Conservation (phyloP, 2,329 filamentous ascomycete species). For the Alternaria arborescens region DNA sequence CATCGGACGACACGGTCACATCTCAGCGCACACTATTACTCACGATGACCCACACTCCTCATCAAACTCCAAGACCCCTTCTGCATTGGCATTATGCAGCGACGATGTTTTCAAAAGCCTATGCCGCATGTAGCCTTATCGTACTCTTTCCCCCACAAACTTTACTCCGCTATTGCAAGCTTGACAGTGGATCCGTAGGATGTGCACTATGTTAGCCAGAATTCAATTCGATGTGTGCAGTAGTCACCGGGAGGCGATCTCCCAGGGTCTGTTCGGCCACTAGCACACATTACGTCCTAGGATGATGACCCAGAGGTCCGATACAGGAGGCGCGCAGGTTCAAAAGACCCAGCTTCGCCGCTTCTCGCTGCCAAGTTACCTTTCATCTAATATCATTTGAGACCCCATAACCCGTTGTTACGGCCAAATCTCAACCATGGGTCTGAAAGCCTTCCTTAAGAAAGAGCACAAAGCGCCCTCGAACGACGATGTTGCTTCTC, state of each 20-base stretch:
- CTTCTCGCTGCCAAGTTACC: constrained; percentile 12
- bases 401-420: not conserved
- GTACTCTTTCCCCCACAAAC: constrained; percentile 31
- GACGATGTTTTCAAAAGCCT: constrained; percentile 15
- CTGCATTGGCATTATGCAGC: constrained; percentile 15
- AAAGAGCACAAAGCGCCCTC: constrained; percentile 29
- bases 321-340: constrained; percentile 37
- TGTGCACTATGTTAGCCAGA: constrained; percentile 11
- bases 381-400: not conserved
- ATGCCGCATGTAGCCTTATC: constrained; percentile 29
- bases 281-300: constrained; percentile 34
- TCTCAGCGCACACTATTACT: constrained; percentile 38
- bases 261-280: constrained; percentile 34
- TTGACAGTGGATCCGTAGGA: constrained; percentile 14
- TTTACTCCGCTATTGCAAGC: constrained; percentile 33
- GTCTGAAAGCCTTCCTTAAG: constrained; percentile 35
- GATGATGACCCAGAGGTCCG: constrained; percentile 30
- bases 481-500: constrained; percentile 21
- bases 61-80: constrained; percentile 25
- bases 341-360: constrained; percentile 29
- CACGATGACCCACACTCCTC: constrained; percentile 38
- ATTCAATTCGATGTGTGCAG: constrained; percentile 6
- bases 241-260: constrained; percentile 23
- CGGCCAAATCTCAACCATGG: constrained; percentile 28
- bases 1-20: constrained; percentile 27